These are phyloP conservation scores for Curvularia lunata DNA, from an alignment of 2,329 filamentous ascomycete species.

Conservation along the genomic window DNA sequence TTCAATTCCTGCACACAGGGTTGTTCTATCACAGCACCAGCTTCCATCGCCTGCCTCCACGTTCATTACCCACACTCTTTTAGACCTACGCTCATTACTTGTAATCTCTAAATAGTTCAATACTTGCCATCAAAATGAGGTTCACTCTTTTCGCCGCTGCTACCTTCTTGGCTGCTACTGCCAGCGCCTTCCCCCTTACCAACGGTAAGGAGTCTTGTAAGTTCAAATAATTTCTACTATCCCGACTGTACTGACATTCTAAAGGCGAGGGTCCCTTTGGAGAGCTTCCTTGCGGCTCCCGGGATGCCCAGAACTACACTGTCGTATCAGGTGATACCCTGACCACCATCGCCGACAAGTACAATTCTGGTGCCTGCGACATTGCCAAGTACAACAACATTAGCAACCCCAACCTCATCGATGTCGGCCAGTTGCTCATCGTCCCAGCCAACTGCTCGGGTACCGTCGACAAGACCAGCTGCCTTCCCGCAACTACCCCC, in stretches of 20 bases:
- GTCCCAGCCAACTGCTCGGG: neutral
- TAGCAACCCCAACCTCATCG: neutral
- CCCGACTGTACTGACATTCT: neutral
- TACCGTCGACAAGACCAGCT: conserved; percentile 2
- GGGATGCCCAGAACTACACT: neutral
- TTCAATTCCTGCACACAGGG: neutral
- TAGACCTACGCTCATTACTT: neutral
- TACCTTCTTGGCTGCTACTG: conserved; percentile 4
- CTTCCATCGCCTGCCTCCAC: neutral
- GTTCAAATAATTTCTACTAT: neutral
- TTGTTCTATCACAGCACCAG: neutral
- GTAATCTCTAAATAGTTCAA: neutral
- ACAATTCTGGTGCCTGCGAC: conserved; percentile 3
- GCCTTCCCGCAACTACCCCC: neutral
- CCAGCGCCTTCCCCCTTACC: neutral
- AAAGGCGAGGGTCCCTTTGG: neutral
- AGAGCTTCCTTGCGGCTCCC: conserved; percentile 2
- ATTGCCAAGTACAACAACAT: conserved; percentile 3
- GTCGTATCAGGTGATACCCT: neutral
- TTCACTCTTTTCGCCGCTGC: neutral
- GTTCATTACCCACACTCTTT: neutral
- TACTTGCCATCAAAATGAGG: conserved; percentile 1
- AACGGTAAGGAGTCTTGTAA: neutral
- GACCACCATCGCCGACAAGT: neutral
- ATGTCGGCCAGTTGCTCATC: neutral